Evolutionary conservation across 2,329 filamentous ascomycete species (phyloP), one percentile per base, ranked within the genome.

Genomic region (Stenocarpella maydis): DNA sequence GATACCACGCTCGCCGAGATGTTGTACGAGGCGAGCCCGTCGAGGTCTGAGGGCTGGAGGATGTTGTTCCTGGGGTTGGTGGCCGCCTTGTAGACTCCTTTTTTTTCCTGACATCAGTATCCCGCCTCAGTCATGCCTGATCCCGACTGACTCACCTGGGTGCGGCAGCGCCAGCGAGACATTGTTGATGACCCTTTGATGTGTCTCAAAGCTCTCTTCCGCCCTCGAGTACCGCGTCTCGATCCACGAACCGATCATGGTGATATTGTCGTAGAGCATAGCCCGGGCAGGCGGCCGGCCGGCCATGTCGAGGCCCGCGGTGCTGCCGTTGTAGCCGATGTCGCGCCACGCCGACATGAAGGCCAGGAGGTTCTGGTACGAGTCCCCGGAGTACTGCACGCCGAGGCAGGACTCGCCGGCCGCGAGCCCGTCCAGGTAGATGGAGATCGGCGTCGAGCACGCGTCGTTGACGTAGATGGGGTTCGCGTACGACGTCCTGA

Each of bases 91-190:
- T 91, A 88, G 0, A 96, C 84, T 0, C 90, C 82, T 4, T 10
- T 34, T 34, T 34, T 34, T 9, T 34, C 34, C 21, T 17, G 6
- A n/a, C 15, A 7, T 14, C 12, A 19, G 6, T 2, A 3, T 12
- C 9, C 21, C 39, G 34, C n/a, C n/a, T n/a, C n/a, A n/a, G n/a
- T n/a, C n/a, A 39, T 12, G 12, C 15, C 34, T n/a, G 9, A 3
- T 50, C 15, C 21, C 14, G 9, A 6, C 28, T 8, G 10, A 6
- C 71, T 64, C 64, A 52, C 82, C 88, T 0, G 89, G 83, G 74
- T 96, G 93, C 0, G 93, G 93, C 86, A 95, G 91, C 0, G 92
- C 91, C 73, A 95, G 83, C 0, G 91, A 92, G 31, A 94, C 88
- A 72, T 95, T 94, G 76, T 94, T 92, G 74, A 95, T 82, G 45